Evolutionary conservation across 495 filamentous ascomycete genomes (phyloP).

Genomic region (Massariosphaeria phaeospora): DNA sequence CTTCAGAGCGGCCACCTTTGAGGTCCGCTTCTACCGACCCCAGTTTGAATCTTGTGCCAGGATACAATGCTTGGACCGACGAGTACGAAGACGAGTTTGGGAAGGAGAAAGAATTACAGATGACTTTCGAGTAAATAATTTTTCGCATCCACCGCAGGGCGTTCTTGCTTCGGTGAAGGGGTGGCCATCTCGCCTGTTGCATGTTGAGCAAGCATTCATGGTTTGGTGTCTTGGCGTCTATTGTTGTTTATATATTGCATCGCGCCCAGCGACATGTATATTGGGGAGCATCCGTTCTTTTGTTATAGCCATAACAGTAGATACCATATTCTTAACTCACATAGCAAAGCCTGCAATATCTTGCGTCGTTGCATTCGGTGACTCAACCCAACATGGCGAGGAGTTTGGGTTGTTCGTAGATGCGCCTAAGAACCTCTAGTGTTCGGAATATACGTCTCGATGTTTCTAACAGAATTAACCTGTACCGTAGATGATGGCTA

Average conservation of each 20-base stretch:
- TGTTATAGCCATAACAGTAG: too few species aligned
- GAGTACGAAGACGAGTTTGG: conserved; percentile 59
- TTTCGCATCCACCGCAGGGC: neutral
- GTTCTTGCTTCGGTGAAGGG: neutral
- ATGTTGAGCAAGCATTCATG: conserved; percentile 5
- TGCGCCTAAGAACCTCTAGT: too few species aligned
- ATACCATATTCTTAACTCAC: too few species aligned
- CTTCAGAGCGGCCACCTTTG: conserved; percentile 41
- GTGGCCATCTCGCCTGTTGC: neutral
- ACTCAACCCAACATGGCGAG: too few species aligned
- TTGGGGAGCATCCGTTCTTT: too few species aligned
- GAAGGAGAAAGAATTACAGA: conserved; percentile 50
- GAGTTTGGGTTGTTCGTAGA: too few species aligned
- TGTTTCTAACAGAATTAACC: too few species aligned
- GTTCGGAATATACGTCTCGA: too few species aligned
- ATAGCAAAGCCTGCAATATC: too few species aligned
- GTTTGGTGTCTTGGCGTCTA: neutral
- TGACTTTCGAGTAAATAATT: conserved; percentile 46
- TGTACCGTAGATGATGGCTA: too few species aligned
- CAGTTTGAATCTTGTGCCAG: conserved; percentile 44
- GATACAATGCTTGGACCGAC: conserved; percentile 79
- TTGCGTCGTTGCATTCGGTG: too few species aligned
- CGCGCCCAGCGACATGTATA: too few species aligned
- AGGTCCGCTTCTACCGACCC: conserved; percentile 45
- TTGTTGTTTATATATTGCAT: neutral